Base-by-base conservation (phyloP, 2,329 filamentous ascomycete species). In the Aspergillus fijiensis region DNA sequence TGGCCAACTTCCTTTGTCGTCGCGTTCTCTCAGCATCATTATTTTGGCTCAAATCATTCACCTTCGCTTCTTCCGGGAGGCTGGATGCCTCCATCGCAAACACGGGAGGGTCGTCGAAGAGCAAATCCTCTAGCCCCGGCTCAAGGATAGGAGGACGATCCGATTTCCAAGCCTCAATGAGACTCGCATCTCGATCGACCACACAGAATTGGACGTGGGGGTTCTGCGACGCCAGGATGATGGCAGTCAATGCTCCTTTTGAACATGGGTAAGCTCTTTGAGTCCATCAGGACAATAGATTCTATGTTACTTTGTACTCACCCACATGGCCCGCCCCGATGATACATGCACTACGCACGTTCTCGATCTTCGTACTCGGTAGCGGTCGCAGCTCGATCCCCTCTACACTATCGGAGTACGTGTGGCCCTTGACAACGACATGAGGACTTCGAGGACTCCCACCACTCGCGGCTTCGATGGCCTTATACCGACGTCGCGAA, bases 161-260 rank as follows among this genome's bases (percentile, higher is more conserved):
- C 0, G 70, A 72, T 48, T 71, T 71, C 70, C 70, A 72, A 14
- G 65, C 60, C 5, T 60, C 52, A 35, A 72, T 70, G 11, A 66
- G 61, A 9, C 61, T 57, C 21, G 63, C 58, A 50, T 72, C 65
- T 5, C 60, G 59, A 51, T 72, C 70, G 12, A 68, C 68, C 1
- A 72, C 63, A n/a, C 60, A 65, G 48, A 72, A 69, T 49, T 66
- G 64, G 4, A 72, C 62, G 3, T 65, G 61, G 1, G 69, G 68
- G 33, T 71, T 72, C n/a, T 67, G 64, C 3, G 63, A 62, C 2
- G 70, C 70, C 14, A 72, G 63, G 2, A 71, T 59, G 4, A 69
- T 59, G 7, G 63, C 70, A 1, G 68, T 68, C 25, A 68, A 57
- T 2, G 65, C 68, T 21, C 67, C 66, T 68, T 10, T 16, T 11